These are phyloP conservation scores for Myrmaecium sp. DNA, from an alignment of 2,329 filamentous ascomycete genomes.

Conservation along the genomic window DNA sequence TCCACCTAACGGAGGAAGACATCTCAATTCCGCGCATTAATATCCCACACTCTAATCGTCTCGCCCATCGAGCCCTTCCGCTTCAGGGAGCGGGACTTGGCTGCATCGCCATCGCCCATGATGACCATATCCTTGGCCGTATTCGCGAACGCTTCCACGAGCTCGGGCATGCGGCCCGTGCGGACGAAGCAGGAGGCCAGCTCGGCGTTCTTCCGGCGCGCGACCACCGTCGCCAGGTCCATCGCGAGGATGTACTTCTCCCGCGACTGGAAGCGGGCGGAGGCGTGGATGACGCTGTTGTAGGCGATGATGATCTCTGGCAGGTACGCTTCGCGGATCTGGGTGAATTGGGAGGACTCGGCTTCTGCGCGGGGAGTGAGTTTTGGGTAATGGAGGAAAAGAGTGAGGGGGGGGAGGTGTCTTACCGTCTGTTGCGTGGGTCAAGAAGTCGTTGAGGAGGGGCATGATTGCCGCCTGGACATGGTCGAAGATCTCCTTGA, in stretches of 20 bases:
- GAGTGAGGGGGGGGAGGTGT: neutral
- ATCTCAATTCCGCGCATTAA: constrained; percentile 10
- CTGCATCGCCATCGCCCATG: constrained; percentile 23
- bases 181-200: constrained; percentile 21
- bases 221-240: constrained; percentile 63
- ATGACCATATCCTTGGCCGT: constrained; percentile 55
- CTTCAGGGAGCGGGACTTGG: constrained; percentile 22
- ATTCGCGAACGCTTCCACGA: constrained; percentile 47
- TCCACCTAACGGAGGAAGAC: too few relatives aligned
- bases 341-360: constrained; percentile 43
- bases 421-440: constrained; percentile 10
- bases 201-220: constrained; percentile 22
- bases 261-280: constrained; percentile 55
- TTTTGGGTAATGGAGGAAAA: neutral
- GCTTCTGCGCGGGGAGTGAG: constrained; percentile 18
- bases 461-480: constrained; percentile 21
- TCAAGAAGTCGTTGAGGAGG: constrained; percentile 17
- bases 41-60: constrained; percentile 27
- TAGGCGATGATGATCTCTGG: constrained; percentile 78
- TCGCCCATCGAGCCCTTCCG: constrained; percentile 26
- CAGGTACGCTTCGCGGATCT: constrained; percentile 61
- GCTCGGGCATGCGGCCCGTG: constrained; percentile 26
- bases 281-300: constrained; percentile 62
- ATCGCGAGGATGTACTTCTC: constrained; percentile 70
- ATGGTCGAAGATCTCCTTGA: constrained; percentile 23